Percentiles rank a stretch among this genome's conserved stretches.
These are phyloP conservation scores for Kwoniella dejecticola DNA, from an alignment of 768 basidiomycete species.

Conservation along the genomic window DNA sequence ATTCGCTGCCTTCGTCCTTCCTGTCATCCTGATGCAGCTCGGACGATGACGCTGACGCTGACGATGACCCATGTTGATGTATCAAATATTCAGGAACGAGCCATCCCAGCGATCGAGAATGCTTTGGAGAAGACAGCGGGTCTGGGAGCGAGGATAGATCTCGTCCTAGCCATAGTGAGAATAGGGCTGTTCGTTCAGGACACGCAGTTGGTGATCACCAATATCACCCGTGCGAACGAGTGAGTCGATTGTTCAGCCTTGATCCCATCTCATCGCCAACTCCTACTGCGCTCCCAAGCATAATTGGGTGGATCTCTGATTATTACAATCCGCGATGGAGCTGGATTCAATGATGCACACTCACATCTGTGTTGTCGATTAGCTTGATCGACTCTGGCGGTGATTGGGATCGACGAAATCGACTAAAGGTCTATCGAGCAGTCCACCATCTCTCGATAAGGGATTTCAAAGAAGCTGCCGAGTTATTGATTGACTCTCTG, in stretches of 20 bases:
- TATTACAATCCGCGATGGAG: neutral
- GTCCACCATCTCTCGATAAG: slow-evolving; percentile 81
- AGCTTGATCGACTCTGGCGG: slow-evolving; percentile 92
- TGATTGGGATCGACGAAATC: slow-evolving; percentile 96
- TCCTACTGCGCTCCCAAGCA: too few relatives aligned
- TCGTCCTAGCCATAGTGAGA: slow-evolving; percentile 81
- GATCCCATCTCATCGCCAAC: too few relatives aligned
- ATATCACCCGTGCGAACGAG: slow-evolving; percentile 80
- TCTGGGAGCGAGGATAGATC: slow-evolving; percentile 88
- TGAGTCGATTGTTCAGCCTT: slow-evolving; percentile 57
- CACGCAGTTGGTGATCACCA: slow-evolving; percentile 67
- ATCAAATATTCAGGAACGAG: slow-evolving; percentile 64
- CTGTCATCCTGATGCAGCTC: too few relatives aligned
- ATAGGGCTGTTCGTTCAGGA: slow-evolving; percentile 90
- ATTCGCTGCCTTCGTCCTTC: too few relatives aligned
- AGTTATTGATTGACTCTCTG: slow-evolving; percentile 83
- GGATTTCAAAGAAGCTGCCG: slow-evolving; percentile 85
- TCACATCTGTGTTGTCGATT: too few relatives aligned
- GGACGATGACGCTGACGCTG: neutral
- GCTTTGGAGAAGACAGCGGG: slow-evolving; percentile 91
- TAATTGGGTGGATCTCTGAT: too few relatives aligned
- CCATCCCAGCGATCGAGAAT: slow-evolving; percentile 75
- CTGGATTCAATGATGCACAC: too few relatives aligned
- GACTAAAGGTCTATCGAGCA: slow-evolving; percentile 92
- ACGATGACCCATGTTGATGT: neutral